Base-by-base conservation (phyloP, 1,284 basidiomycete species). In the Mycena citricolor region DNA sequence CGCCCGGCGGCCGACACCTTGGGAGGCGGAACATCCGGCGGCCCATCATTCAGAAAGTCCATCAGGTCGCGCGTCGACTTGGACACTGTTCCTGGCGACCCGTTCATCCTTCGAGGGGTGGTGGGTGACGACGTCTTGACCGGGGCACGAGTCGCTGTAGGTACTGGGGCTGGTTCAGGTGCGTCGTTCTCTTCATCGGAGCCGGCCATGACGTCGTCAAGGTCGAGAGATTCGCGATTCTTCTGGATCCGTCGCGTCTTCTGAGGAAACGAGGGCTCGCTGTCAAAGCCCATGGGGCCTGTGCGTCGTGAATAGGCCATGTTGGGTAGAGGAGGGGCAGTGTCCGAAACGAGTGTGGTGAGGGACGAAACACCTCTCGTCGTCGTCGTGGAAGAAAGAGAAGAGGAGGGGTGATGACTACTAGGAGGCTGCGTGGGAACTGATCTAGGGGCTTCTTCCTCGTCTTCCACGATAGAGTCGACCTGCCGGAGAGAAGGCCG, bases 151-250 rank as follows among this genome's bases (percentile, higher is more conserved):
- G 55, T 38, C 57, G 57, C 38, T 61, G 65, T 35, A 22, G 63
- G 59, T 35, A 61, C 57, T 19, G 52, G 51, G 20, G 54, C 48
- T n/a, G 40, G 52, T 24, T 29, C 28, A 30, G 61, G 51, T 42
- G 61, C 42, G 33, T 40, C 28, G 31, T 68, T 68, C 16, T 82
- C 81, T 20, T 77, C 78, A 52, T 83, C 85, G 12, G 76, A 83
- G 32, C 73, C 79, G 32, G 70, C 76, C 79, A 86, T 81, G 28
- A 86, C 63, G 47, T 86, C 85, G 57, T 89, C 86, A 50, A 87
- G 57, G 58, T 87, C 81, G 49, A 88, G 57, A 8, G 83, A 85
- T 58, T 87, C 86, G 29, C 74, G 69, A 54, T 80, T 79, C 33
- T 68, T 70, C 44, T 72, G 74, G 28, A 75, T 58, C 52, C 68